A percentile compares a stretch with the other conserved stretches of the same genome.
Conservation (phyloP, 1,284 basidiomycete genomes). For the Ceratobasidium sp. region DNA sequence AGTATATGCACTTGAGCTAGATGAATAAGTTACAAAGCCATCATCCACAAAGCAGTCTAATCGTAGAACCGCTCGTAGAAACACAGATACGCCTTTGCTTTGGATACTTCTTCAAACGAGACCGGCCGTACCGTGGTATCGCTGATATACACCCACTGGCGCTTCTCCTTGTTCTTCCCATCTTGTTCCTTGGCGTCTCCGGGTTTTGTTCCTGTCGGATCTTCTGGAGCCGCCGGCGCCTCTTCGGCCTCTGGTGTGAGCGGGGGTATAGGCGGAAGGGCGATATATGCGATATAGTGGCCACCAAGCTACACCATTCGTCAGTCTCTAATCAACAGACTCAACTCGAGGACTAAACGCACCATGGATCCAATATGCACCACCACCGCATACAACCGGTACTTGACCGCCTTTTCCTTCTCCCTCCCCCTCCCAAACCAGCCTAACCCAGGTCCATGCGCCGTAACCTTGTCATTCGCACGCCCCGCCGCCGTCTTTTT, state of each 20-base stretch:
- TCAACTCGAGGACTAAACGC: conserved; percentile 51
- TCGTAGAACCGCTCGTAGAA: conserved; percentile 80
- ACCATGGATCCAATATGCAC: conserved; percentile 94
- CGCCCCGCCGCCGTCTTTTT: conserved; percentile 50
- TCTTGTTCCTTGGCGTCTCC: conserved; percentile 47
- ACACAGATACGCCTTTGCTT: conserved; percentile 91
- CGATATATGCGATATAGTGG: conserved; percentile 86
- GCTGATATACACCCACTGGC: conserved; percentile 93
- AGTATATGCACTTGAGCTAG: not conserved
- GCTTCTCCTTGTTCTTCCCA: conserved; percentile 51
- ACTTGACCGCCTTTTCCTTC: conserved; percentile 71
- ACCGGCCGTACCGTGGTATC: conserved; percentile 84
- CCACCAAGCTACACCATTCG: conserved; percentile 74
- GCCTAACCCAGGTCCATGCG: conserved; percentile 30
- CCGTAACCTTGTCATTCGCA: not conserved
- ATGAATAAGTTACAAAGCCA: conserved; percentile 21
- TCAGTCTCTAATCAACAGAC: not conserved
- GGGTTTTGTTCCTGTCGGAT: conserved; percentile 4
- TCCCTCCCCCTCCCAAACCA: conserved; percentile 55
- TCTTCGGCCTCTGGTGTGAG: conserved; percentile 47
- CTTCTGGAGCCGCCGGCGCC: not conserved
- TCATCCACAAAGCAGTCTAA: conserved; percentile 18
- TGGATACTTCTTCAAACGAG: conserved; percentile 88
- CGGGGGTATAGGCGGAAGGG: conserved; percentile 64
- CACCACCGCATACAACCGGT: conserved; percentile 85